A percentile compares a stretch with the other conserved stretches of the same genome.
Conservation (phyloP, 1,139 yeast genomes). For the Candida anutae region DNA sequence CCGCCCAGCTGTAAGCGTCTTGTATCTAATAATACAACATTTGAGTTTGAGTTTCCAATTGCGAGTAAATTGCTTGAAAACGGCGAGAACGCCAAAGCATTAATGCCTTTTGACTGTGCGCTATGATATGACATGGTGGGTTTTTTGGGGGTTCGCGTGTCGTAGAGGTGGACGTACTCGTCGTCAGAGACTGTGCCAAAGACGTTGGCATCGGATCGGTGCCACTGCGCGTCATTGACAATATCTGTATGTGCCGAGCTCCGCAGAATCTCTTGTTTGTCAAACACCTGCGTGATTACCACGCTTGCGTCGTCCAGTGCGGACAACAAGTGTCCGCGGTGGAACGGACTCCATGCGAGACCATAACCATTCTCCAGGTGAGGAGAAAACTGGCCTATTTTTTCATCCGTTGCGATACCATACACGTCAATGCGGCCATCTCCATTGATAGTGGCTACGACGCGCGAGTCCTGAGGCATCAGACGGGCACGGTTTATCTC, state of each 20-base stretch:
- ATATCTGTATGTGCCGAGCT: conserved; percentile 41
- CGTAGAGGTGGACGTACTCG: conserved; percentile 34
- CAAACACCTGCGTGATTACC: conserved; percentile 46
- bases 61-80: conserved; percentile 54
- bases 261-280: conserved; percentile 13
- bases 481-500: conserved; percentile 81
- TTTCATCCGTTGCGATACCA: conserved; percentile 29
- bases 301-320: conserved; percentile 59
- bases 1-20: conserved; percentile 27
- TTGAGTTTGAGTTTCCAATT: conserved; percentile 63
- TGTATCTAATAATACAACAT: conserved; percentile 53
- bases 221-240: conserved; percentile 75
- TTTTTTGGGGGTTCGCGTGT: conserved; percentile 21
- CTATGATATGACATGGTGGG: conserved; percentile 25
- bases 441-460: conserved; percentile 74
- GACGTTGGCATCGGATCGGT: conserved; percentile 36
- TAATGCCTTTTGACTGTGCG: conserved; percentile 39
- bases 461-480: conserved; percentile 63
- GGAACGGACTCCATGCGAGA: conserved; percentile 49
- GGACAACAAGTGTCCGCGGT: conserved; percentile 45
- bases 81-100: conserved; percentile 58
- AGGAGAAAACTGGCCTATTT: conserved; percentile 32
- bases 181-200: conserved; percentile 75
- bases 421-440: conserved; percentile 67
- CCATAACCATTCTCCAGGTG: conserved; percentile 70